Evolutionary conservation across 805 yeast genomes (phyloP).

Genomic region (Clavispora fructus): DNA sequence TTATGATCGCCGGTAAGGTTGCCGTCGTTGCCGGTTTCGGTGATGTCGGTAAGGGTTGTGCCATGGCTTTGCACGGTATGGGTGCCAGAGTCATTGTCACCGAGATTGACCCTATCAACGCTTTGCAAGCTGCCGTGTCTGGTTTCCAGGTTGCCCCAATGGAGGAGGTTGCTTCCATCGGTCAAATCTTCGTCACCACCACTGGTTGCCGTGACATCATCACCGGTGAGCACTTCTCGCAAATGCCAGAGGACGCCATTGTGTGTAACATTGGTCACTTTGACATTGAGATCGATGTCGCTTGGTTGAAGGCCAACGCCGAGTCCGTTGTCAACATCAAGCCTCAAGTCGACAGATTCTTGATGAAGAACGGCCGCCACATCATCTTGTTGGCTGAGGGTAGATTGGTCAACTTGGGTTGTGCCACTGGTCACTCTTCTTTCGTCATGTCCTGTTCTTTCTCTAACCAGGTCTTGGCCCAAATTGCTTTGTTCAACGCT

Average conservation of each 20-base stretch:
- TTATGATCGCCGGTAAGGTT: slow-evolving; percentile 98
- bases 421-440: slow-evolving; percentile 99
- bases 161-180: slow-evolving; percentile 87
- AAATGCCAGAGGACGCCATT: slow-evolving; percentile 98
- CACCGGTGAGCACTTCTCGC: slow-evolving; percentile 77
- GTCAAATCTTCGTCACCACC: slow-evolving; percentile 98
- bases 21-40: slow-evolving; percentile 99
- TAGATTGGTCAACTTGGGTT: slow-evolving; percentile 98
- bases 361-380: slow-evolving; percentile 85
- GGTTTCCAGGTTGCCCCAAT: slow-evolving; percentile 96
- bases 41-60: slow-evolving; percentile 99
- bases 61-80: slow-evolving; percentile 97
- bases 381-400: slow-evolving; percentile 96
- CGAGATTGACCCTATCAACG: slow-evolving; percentile 98
- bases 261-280: slow-evolving; percentile 99
- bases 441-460: slow-evolving; percentile 99
- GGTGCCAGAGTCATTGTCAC: slow-evolving; percentile 98
- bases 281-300: slow-evolving; percentile 98
- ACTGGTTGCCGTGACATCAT: slow-evolving; percentile 99
- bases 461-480: slow-evolving; percentile 99
- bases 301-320: slow-evolving; percentile 96
- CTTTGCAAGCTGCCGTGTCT: slow-evolving; percentile 98
- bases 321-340: slow-evolving; percentile 92
- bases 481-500: slow-evolving; percentile 77
- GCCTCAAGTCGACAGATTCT: slow-evolving; percentile 98